Percentiles rank a stretch among this genome's conserved stretches.
Conservation (phyloP, 768 basidiomycete genomes). For the Scleroderma citrinum region DNA sequence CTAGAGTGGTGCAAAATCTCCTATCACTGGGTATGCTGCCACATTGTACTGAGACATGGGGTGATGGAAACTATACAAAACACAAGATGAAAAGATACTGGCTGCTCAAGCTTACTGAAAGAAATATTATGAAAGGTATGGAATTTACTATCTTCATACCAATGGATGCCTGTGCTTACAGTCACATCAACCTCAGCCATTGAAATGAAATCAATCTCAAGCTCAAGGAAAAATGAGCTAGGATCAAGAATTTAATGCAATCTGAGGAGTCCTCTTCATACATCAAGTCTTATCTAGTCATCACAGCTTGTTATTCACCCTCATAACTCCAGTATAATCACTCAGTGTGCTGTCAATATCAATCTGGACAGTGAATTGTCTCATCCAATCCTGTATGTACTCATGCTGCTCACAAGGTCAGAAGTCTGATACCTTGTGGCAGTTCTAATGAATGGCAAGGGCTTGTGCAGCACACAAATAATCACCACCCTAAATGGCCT, state of each 20-base stretch:
- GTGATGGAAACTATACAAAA: neutral
- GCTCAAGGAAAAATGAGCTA: neutral
- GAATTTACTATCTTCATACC: neutral
- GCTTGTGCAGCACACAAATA: too few relatives aligned
- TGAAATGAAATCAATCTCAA: neutral
- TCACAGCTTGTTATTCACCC: neutral
- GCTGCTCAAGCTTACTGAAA: neutral
- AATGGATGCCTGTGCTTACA: too few relatives aligned
- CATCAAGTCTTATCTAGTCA: too few relatives aligned
- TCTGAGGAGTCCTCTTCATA: neutral
- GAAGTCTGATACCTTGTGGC: neutral
- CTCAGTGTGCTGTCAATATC: neutral
- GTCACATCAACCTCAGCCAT: too few relatives aligned
- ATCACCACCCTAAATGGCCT: too few relatives aligned
- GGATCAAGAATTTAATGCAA: neutral
- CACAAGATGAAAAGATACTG: neutral
- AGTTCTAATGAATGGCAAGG: too few relatives aligned
- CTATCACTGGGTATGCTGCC: too few relatives aligned
- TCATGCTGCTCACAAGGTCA: neutral
- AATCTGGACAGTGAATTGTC: neutral
- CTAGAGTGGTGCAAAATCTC: too few relatives aligned
- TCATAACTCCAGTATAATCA: neutral
- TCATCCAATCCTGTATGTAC: neutral
- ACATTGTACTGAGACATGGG: neutral
- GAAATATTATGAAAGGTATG: neutral